phyloP scores from a whole-genome alignment of 306 rosid genomes.

The Morella rubra region DNA sequence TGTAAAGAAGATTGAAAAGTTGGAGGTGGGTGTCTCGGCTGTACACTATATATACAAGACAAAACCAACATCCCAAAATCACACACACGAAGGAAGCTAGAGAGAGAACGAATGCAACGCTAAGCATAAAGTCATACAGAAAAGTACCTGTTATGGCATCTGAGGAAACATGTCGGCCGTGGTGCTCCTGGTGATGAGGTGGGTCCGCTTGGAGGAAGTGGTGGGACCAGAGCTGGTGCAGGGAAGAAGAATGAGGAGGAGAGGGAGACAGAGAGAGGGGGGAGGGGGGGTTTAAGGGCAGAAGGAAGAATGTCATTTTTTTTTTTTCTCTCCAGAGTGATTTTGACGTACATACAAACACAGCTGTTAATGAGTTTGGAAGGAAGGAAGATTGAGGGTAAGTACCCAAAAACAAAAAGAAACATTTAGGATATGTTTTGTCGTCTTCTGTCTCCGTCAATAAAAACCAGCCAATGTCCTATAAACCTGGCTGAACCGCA shows the following conservation, averaged over 20 bases:
- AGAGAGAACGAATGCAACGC: conserved; percentile 17
- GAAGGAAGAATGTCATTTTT: conserved; percentile 40
- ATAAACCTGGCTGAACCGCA: conserved; percentile 46
- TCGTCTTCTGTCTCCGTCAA: conserved; percentile 29
- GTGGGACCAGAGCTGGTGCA: conserved; percentile 40
- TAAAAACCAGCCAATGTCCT: conserved; percentile 55
- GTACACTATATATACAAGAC: conserved; percentile 46
- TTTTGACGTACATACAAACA: conserved; percentile 31
- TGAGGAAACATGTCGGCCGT: conserved; percentile 41
- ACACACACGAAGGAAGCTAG: not conserved
- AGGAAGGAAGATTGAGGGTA: conserved; percentile 34
- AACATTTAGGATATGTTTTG: conserved; percentile 35
- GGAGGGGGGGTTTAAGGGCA: conserved; percentile 1
- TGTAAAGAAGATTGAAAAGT: conserved; percentile 33
- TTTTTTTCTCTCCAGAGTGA: not conserved
- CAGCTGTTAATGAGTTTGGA: conserved; percentile 8
- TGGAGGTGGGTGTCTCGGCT: conserved; percentile 39
- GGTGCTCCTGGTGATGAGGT: conserved; percentile 31
- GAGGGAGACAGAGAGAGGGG: not conserved
- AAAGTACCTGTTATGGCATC: conserved; percentile 54
- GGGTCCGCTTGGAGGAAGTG: conserved; percentile 43
- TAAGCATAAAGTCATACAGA: conserved; percentile 14
- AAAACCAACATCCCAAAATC: conserved; percentile 30
- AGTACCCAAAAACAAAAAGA: not conserved
- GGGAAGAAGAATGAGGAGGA: conserved; percentile 5